Conservation (phyloP, 176 grass and related monocot genomes). For the Triticum dicoccoides region DNA sequence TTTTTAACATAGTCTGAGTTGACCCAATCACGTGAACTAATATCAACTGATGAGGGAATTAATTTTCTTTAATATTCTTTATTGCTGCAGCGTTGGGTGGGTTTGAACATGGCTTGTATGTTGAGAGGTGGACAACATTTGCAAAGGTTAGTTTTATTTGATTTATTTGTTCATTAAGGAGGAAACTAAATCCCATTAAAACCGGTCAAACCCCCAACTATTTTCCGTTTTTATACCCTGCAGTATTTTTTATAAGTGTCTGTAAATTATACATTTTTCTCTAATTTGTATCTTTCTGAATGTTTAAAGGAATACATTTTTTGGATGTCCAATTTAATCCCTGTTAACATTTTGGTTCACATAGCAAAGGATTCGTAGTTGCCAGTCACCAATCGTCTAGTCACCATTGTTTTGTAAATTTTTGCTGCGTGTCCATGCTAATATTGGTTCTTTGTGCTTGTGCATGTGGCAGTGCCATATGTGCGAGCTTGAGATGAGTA, state of each 20-base stretch:
- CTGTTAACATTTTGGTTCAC: too few relatives aligned
- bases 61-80: background rate
- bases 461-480: background rate
- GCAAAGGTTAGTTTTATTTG: slow-evolving; percentile 66
- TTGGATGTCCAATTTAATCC: too few relatives aligned
- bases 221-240: background rate
- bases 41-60: background rate
- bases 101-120: slow-evolving; percentile 85
- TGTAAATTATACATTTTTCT: background rate
- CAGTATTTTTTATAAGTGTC: background rate
- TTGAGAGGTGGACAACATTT: slow-evolving; percentile 85
- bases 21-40: background rate
- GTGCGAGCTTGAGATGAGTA: background rate
- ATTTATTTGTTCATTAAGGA: background rate
- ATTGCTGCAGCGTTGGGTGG: slow-evolving; percentile 64
- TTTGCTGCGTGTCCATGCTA: too few relatives aligned
- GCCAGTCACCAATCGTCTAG: too few relatives aligned
- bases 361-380: too few relatives aligned
- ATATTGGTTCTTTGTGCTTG: too few relatives aligned
- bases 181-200: background rate
- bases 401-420: too few relatives aligned
- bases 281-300: background rate
- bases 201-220: background rate
- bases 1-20: background rate
- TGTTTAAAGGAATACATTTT: background rate